phyloP scores from a whole-genome alignment of 2,329 filamentous ascomycete species.

The Ophiostoma himal-ulmi region DNA sequence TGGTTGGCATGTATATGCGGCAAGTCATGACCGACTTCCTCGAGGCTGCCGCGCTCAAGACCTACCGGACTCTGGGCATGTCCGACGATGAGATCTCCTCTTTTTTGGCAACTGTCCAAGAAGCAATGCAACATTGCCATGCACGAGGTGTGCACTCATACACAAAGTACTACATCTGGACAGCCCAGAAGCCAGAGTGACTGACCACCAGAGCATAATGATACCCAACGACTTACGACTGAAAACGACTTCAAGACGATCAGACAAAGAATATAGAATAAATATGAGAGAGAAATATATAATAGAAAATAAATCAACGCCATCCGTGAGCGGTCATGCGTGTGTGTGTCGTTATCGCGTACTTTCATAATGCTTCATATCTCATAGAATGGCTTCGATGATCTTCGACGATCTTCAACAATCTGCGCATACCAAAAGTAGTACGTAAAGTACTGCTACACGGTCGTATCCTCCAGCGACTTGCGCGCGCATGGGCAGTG shows the following conservation, averaged over 20 bases:
- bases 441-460: slow-evolving; percentile 39
- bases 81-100: slow-evolving; percentile 31
- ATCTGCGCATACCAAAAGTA: slow-evolving; percentile 39
- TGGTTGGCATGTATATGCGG: slow-evolving; percentile 39
- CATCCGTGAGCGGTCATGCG: not conserved
- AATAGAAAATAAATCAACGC: not conserved
- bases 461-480: slow-evolving; percentile 34
- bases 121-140: slow-evolving; percentile 31
- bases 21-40: slow-evolving; percentile 36
- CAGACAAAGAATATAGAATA: not conserved
- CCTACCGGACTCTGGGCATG: slow-evolving; percentile 35
- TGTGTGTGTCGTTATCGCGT: not conserved
- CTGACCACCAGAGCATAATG: not conserved
- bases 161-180: slow-evolving; percentile 37
- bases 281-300: no score
- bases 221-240: not conserved
- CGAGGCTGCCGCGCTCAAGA: slow-evolving; percentile 35
- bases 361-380: not conserved
- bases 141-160: slow-evolving; percentile 37
- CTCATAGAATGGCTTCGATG: not conserved
- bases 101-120: slow-evolving; percentile 31
- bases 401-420: not conserved
- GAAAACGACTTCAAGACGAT: not conserved
- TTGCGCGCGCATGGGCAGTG: slow-evolving; percentile 31
- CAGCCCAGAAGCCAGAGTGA: slow-evolving; percentile 35